phyloP scores from a whole-genome alignment of 352 stramenopile species.

The Plasmopara muralis region DNA sequence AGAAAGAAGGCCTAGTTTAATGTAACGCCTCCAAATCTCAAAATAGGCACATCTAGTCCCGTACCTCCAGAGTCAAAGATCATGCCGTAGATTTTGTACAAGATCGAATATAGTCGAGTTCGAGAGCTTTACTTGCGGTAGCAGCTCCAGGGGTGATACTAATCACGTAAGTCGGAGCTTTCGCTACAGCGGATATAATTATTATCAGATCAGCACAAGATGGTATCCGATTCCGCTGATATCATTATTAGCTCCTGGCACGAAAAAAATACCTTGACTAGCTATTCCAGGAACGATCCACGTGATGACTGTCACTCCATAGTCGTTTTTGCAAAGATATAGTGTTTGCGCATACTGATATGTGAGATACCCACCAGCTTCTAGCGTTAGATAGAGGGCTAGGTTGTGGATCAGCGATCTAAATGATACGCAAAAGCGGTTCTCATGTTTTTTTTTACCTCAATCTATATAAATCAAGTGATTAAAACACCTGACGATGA shows the following conservation, averaged over 20 bases:
- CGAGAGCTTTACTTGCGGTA: neutral
- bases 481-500: conserved; percentile 1
- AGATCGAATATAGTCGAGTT: neutral
- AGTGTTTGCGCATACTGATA: neutral
- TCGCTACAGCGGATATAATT: too few species aligned
- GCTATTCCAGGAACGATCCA: neutral
- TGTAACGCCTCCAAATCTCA: neutral
- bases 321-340: conserved; percentile 8
- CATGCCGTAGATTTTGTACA: conserved; percentile 1
- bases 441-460: conserved; percentile 4
- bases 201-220: too few species aligned
- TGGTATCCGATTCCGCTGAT: too few species aligned
- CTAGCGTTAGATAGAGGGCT: conserved; percentile 7
- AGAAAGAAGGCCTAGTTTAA: neutral
- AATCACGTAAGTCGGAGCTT: too few species aligned
- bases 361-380: neutral
- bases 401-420: conserved; percentile 7
- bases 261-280: too few species aligned
- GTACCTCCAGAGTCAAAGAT: neutral
- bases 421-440: conserved; percentile 1
- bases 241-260: too few species aligned
- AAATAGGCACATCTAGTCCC: neutral
- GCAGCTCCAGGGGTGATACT: neutral
- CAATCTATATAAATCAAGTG: conserved; percentile 2
- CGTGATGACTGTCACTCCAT: conserved; percentile 1